A percentile compares a stretch with the other conserved stretches of the same genome.
These are phyloP conservation scores for Coemansia sp. DNA, from an alignment of 192 early-diverging fungal species.

Conservation along the genomic window DNA sequence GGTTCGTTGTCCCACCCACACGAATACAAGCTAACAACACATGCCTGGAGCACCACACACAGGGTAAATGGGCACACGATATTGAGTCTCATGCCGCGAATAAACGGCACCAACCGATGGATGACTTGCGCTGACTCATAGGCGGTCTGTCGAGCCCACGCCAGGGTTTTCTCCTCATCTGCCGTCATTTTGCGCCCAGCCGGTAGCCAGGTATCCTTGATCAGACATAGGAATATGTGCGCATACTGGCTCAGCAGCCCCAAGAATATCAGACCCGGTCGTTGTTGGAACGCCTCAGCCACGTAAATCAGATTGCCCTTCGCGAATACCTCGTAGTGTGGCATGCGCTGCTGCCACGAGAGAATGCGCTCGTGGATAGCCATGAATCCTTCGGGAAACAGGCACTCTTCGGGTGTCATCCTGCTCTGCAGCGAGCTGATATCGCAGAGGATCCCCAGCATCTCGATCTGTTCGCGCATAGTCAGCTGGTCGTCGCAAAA, in stretches of 20 bases:
- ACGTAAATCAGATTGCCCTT: slow-evolving; percentile 17
- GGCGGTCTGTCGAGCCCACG: slow-evolving; percentile 24
- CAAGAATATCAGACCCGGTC: slow-evolving; percentile 22
- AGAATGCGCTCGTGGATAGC: slow-evolving; percentile 13
- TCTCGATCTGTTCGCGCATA: slow-evolving; percentile 25
- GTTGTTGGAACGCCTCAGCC: slow-evolving; percentile 3
- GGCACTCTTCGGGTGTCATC: slow-evolving; percentile 25
- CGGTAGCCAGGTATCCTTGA: slow-evolving; percentile 49
- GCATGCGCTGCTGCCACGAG: slow-evolving; percentile 27
- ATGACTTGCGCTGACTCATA: slow-evolving; percentile 31
- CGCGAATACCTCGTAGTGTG: slow-evolving; percentile 19
- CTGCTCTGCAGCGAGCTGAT: slow-evolving; percentile 27
- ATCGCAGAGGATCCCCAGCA: slow-evolving; percentile 41
- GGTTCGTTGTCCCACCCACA: slow-evolving; percentile 31
- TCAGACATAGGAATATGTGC: slow-evolving; percentile 35
- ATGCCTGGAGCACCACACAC: slow-evolving; percentile 46
- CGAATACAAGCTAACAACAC: slow-evolving; percentile 36
- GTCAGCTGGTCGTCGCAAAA: slow-evolving; percentile 38
- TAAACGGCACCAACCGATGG: slow-evolving; percentile 39
- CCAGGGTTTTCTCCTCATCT: slow-evolving; percentile 23
- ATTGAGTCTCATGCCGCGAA: slow-evolving; percentile 37
- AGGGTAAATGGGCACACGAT: slow-evolving; percentile 30
- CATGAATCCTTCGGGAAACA: slow-evolving; percentile 29
- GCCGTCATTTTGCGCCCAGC: slow-evolving; percentile 18
- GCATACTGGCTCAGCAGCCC: slow-evolving; percentile 38